phyloP scores from a whole-genome alignment of 1,284 basidiomycete species.

The Rugosomyces carneus region DNA sequence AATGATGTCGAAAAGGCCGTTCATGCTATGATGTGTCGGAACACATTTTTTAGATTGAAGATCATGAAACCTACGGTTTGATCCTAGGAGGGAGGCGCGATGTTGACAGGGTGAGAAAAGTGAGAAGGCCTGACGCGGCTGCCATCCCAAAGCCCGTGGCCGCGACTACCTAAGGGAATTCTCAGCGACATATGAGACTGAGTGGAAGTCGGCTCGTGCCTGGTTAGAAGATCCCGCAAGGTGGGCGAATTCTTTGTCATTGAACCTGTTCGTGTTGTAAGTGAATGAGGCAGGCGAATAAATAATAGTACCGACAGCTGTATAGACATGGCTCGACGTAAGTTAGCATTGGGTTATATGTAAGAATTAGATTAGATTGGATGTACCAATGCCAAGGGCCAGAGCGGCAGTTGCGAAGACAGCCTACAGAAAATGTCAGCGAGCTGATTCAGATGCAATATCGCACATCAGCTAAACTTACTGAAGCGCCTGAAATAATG shows the following conservation, averaged over 20 bases:
- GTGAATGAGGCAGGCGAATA: background rate
- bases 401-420: slow-evolving; percentile 11
- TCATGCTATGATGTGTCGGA: background rate
- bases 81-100: slow-evolving; percentile 7
- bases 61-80: slow-evolving; percentile 4
- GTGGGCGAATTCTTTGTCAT: slow-evolving; percentile 2
- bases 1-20: slow-evolving; percentile 10
- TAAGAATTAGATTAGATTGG: background rate
- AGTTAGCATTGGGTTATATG: background rate
- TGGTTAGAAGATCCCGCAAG: slow-evolving; percentile 6
- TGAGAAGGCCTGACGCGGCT: slow-evolving; percentile 8
- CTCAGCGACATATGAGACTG: background rate
- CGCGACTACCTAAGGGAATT: slow-evolving; percentile 3
- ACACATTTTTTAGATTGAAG: background rate
- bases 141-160: slow-evolving; percentile 3
- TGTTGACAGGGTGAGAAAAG: slow-evolving; percentile 1
- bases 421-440: slow-evolving; percentile 2
- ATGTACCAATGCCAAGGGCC: slow-evolving; percentile 11
- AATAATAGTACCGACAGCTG: slow-evolving; percentile 1
- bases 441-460: background rate
- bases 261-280: slow-evolving; percentile 3
- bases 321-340: slow-evolving; percentile 1
- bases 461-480: background rate
- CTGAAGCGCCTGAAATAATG: slow-evolving; percentile 6
- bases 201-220: background rate